Base-by-base conservation (phyloP, 805 yeast species). In the Scheffersomyces coipomensis region DNA sequence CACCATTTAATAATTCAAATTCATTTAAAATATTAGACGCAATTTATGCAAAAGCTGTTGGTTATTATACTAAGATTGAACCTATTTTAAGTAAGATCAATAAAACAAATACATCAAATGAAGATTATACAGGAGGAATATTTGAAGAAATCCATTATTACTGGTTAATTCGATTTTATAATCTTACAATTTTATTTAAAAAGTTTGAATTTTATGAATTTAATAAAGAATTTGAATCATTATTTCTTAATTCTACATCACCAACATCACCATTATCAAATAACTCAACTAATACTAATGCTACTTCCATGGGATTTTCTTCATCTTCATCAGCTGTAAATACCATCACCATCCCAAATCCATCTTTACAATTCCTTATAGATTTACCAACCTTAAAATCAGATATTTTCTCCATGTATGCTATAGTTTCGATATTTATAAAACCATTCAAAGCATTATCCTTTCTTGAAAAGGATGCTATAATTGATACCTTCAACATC, bases 361-460 rank as follows among this genome's bases (percentile, higher is more conserved):
- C 6, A 9, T n/a, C 30, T 4, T 27, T 27, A 13, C 30, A 27
- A 30, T 22, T 19, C 12, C 7, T 25, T 15, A 15, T 34, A 12
- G 4, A 2, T 29, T 19, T 24, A 27, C 5, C 39, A 7, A 19
- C 39, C 3, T 33, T 56, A 26, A 46, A 46, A 37, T 41, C 59
- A 2, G 53, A 52, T 33, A 38, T 62, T 5, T 39, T 62, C 13
- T 31, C 48, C 3, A 47, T 62, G 55, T 52, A 56, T 30, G 55
- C 52, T 2, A 42, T 61, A 7, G 54, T 57, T 2, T 42, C 52
- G 17, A 45, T 63, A 2, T 55, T 62, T 6, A 35, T 56, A 10
- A 50, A 55, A 39, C 67, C 71, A 9, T 62, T 62, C 48, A 56
- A 52, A 29, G 51, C 50, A 12, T 46, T 65, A 25, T 35, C 56